A percentile compares a stretch with the other conserved stretches of the same genome.
Evolutionary conservation across 2,329 filamentous ascomycete genomes (phyloP).

Genomic region (Niveomyces coronatus): DNA sequence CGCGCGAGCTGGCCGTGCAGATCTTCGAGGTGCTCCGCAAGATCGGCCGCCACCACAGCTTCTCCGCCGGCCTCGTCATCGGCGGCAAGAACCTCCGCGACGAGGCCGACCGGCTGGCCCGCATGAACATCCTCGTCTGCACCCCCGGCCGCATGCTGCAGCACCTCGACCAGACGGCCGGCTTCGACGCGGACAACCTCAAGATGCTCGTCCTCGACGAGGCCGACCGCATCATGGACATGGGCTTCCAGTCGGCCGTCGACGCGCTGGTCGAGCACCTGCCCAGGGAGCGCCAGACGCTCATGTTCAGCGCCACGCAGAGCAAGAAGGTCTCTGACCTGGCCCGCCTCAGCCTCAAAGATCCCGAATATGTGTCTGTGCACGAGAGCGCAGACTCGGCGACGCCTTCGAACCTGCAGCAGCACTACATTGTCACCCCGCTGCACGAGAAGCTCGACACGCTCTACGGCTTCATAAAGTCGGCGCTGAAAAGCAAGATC

Average conservation of each 20-base stretch:
- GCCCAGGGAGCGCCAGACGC: constrained; percentile 73
- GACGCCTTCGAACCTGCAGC: constrained; percentile 75
- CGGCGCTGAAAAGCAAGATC: constrained; percentile 87
- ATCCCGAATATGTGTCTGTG: constrained; percentile 91
- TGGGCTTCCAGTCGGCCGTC: constrained; percentile 86
- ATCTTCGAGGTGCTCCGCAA: constrained; percentile 93
- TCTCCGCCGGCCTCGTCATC: constrained; percentile 88
- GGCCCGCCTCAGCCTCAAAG: constrained; percentile 73
- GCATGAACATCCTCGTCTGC: constrained; percentile 96
- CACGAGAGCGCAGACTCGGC: constrained; percentile 73
- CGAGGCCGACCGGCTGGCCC: constrained; percentile 68
- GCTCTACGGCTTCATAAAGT: constrained; percentile 83
- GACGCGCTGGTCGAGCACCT: constrained; percentile 91
- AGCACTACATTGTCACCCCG: constrained; percentile 83
- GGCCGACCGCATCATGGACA: constrained; percentile 92
- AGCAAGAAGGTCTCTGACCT: constrained; percentile 90
- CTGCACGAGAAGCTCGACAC: constrained; percentile 85
- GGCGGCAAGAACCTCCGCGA: constrained; percentile 86
- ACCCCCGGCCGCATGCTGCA: constrained; percentile 93
- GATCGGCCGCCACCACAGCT: constrained; percentile 77
- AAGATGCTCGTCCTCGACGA: constrained; percentile 93
- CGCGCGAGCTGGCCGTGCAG: constrained; percentile 88
- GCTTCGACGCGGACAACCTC: constrained; percentile 80
- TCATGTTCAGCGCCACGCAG: constrained; percentile 94
- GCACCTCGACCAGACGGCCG: constrained; percentile 87